Percentiles rank a stretch among this genome's conserved stretches.
phyloP scores from a whole-genome alignment of 306 rosid species.

The Rosa chinensis region DNA sequence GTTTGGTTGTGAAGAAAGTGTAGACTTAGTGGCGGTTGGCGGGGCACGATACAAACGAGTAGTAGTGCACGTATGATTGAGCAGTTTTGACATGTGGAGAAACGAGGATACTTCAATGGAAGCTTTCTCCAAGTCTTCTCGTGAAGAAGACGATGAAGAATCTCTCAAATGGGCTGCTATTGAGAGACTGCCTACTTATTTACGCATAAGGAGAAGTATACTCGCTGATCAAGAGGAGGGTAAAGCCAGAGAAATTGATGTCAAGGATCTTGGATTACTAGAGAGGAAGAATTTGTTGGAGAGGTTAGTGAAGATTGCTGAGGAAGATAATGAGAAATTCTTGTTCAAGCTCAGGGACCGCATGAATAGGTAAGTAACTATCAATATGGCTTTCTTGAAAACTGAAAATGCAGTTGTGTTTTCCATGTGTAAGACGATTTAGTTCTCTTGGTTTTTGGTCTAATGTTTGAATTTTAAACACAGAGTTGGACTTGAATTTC shows the following conservation, averaged over 20 bases:
- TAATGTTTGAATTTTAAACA: background rate
- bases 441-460: background rate
- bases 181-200: conserved; percentile 68
- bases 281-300: conserved; percentile 73
- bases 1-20: background rate
- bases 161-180: conserved; percentile 83
- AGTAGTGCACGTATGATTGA: too few relatives aligned
- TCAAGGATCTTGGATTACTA: conserved; percentile 55
- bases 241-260: conserved; percentile 48
- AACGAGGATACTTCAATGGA: conserved; percentile 41
- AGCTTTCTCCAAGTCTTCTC: conserved; percentile 52
- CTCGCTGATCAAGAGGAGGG: conserved; percentile 42
- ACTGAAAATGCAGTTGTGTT: background rate
- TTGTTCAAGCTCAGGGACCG: conserved; percentile 66
- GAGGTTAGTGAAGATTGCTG: conserved; percentile 65
- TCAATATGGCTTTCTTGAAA: background rate
- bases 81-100: conserved; percentile 38
- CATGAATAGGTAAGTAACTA: conserved; percentile 48
- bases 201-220: conserved; percentile 56
- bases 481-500: conserved; percentile 78
- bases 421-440: background rate
- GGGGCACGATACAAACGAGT: background rate
- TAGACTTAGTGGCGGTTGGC: background rate
- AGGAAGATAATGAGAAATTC: conserved; percentile 77
- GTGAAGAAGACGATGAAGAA: conserved; percentile 69